Evolutionary conservation across 345 rosid genomes (phyloP), one percentile per base, ranked within the genome.

Genomic region (Kandelia obovata): DNA sequence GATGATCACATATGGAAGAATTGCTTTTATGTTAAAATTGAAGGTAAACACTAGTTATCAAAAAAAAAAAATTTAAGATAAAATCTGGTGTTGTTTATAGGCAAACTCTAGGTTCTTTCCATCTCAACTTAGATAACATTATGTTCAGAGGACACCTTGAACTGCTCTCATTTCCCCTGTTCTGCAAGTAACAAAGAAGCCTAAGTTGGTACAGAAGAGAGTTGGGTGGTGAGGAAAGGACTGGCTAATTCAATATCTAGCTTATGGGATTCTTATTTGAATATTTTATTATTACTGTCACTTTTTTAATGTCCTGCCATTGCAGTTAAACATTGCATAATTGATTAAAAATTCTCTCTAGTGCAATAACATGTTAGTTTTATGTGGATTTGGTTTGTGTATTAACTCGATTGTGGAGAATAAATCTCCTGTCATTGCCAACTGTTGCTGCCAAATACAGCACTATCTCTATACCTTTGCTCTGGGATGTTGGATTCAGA

Each of bases 251-350:
- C 17, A 43, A 43, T 43, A 13, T 43, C 17, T 43, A 43, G 17
- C 49, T 43, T 15, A 15, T 43, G 49, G 49, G 19, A 13, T 43
- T 43, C 17, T 39, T 43, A 13, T 13, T 43, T 43, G 49, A 43
- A 43, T 43, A 43, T 43, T 43, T 43, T 43, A 43, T 43, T 32
- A 27, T 52, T 58, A 30, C 34, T 28, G 20, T n/a, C 27, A 3
- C 53, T 63, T 7, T 5, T 15, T 46, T 43, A 17, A 9, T 28
- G 15, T n/a, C 13, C n/a, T 68, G 23, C 32, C 64, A 68, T 43
- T 68, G 25, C 43, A 68, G 20, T 58, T 58, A 39, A 37, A 62
- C 35, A 59, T 31, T 21, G 32, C n/a, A 20, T 68, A 28, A 30
- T 47, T 52, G 35, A 20, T n/a, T 25, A 51, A 51, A 28, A 23